These are phyloP conservation scores for Isochrysis galbana DNA, from an alignment of 78 protist genomes.

Conservation along the genomic window DNA sequence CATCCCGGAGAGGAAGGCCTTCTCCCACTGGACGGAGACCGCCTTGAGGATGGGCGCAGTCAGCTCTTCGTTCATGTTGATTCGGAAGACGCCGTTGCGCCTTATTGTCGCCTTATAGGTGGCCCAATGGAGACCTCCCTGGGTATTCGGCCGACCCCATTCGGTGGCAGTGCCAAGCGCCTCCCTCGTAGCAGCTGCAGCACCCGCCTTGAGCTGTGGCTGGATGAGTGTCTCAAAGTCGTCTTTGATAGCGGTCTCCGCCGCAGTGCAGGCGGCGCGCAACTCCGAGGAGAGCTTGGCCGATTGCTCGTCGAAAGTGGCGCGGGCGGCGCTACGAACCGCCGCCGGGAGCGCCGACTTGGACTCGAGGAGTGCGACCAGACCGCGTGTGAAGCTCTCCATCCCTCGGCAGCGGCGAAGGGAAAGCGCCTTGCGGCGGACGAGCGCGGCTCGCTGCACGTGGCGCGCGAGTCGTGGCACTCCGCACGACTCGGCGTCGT, in stretches of 20 bases:
- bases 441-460: neutral
- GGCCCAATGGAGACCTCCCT: constrained; percentile 14
- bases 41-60: neutral
- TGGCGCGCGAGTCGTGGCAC: neutral
- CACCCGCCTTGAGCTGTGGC: neutral
- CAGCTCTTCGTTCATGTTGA: constrained; percentile 12
- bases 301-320: neutral
- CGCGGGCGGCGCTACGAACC: neutral
- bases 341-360: neutral
- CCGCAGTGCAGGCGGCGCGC: neutral
- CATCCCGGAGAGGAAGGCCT: neutral
- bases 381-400: neutral
- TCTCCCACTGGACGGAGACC: neutral
- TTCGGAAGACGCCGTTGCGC: neutral
- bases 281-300: too few relatives aligned
- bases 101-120: constrained; percentile 22
- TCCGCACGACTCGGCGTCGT: neutral
- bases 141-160: neutral
- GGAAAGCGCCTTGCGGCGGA: neutral
- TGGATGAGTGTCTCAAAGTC: neutral
- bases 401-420: neutral
- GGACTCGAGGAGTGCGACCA: neutral
- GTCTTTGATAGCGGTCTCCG: neutral
- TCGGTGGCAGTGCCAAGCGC: neutral
- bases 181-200: neutral